These are phyloP conservation scores for Sordariomycetes sp. DNA, from an alignment of 2,329 filamentous ascomycete species.

Conservation along the genomic window DNA sequence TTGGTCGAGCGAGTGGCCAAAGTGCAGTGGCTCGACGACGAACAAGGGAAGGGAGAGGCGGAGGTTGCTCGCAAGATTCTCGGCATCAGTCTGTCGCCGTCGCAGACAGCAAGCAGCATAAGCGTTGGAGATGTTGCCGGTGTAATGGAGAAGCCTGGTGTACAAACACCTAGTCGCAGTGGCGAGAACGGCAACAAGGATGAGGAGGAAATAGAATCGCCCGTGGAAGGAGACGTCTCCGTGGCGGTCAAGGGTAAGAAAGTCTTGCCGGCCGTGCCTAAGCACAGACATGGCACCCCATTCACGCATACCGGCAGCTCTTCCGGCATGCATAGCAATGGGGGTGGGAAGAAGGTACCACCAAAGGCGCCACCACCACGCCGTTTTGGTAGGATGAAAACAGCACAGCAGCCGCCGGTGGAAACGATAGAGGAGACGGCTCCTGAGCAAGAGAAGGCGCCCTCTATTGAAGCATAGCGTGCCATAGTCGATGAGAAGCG, in stretches of 20 bases:
- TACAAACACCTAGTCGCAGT: slow-evolving; percentile 68
- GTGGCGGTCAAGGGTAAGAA: slow-evolving; percentile 29
- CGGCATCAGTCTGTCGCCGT: slow-evolving; percentile 60
- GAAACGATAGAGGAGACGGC: slow-evolving; percentile 15
- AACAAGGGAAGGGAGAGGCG: slow-evolving; percentile 25
- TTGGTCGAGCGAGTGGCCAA: slow-evolving; percentile 67
- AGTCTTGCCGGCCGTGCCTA: slow-evolving; percentile 44
- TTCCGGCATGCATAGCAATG: slow-evolving; percentile 17
- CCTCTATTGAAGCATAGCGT: slow-evolving; percentile 1
- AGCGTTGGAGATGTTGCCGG: slow-evolving; percentile 72
- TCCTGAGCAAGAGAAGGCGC: slow-evolving; percentile 7
- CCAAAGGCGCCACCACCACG: slow-evolving; percentile 37
- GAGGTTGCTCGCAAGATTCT: slow-evolving; percentile 51
- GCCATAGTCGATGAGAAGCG: too few species aligned
- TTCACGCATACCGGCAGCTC: slow-evolving; percentile 25
- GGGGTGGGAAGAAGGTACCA: slow-evolving; percentile 27
- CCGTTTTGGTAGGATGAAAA: slow-evolving; percentile 31
- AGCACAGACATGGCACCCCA: slow-evolving; percentile 44
- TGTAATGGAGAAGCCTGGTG: slow-evolving; percentile 72
- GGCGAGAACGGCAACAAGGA: slow-evolving; percentile 12
- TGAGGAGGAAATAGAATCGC: slow-evolving; percentile 7
- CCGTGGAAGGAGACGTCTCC: slow-evolving; percentile 11
- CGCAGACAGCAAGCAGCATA: slow-evolving; percentile 60
- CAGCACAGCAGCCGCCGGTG: slow-evolving; percentile 18
- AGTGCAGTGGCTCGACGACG: slow-evolving; percentile 56